Percentiles rank a stretch among this genome's conserved stretches.
phyloP scores from a whole-genome alignment of 768 basidiomycete species.

The Macrocybe gigantea region DNA sequence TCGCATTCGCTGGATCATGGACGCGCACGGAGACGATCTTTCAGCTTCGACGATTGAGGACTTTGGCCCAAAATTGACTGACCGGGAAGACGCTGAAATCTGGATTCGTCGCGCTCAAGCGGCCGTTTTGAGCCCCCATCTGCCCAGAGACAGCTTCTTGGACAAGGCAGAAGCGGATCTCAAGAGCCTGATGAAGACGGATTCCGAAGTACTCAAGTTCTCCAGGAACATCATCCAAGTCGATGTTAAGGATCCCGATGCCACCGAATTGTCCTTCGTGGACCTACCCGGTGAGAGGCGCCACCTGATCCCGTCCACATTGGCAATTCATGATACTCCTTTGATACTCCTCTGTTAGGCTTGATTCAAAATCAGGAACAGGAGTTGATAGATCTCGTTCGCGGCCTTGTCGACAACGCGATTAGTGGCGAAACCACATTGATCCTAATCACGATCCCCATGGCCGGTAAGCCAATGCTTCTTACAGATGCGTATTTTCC shows the following conservation, averaged over 20 bases:
- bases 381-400: conserved; percentile 36
- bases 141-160: not conserved
- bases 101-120: conserved; percentile 37
- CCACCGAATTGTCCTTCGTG: conserved; percentile 32
- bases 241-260: conserved; percentile 29
- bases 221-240: conserved; percentile 37
- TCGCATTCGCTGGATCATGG: conserved; percentile 34
- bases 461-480: conserved; percentile 35
- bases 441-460: conserved; percentile 48
- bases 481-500: not conserved
- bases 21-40: conserved; percentile 20
- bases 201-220: conserved; percentile 17
- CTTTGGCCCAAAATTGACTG: conserved; percentile 21
- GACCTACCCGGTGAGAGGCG: conserved; percentile 30
- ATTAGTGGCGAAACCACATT: conserved; percentile 42
- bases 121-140: conserved; percentile 14
- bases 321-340: not conserved
- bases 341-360: conserved; percentile 21
- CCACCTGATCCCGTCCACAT: not conserved
- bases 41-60: conserved; percentile 12
- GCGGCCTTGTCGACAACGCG: conserved; percentile 41
- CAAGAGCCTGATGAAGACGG: conserved; percentile 20
- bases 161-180: conserved; percentile 2
- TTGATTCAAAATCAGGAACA: conserved; percentile 44
- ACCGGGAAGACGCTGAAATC: conserved; percentile 34